Percentiles rank a stretch among this genome's conserved stretches.
Evolutionary conservation across 2,329 filamentous ascomycete genomes (phyloP).

Genomic region (Fusarium camptoceras): DNA sequence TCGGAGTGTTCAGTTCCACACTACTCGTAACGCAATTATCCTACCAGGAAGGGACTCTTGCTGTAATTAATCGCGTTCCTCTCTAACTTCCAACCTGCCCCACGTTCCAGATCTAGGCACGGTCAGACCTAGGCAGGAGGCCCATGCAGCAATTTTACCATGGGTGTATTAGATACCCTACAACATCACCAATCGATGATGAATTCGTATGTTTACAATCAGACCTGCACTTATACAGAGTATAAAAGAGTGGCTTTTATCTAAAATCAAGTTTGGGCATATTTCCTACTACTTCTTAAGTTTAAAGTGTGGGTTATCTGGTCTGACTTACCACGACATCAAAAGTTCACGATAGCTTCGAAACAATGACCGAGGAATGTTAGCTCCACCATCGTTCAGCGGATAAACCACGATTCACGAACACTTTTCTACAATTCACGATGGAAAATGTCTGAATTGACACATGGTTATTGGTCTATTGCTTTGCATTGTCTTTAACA

Average conservation of each 20-base stretch:
- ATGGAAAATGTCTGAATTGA: not conserved
- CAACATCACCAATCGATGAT: not conserved
- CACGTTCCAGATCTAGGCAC: conserved; percentile 15
- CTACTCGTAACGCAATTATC: not conserved
- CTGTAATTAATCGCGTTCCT: conserved; percentile 8
- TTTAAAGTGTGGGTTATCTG: accelerated
- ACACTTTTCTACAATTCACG: not conserved
- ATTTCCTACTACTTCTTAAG: not conserved
- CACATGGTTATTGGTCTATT: not conserved
- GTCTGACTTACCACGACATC: accelerated
- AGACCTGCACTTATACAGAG: not conserved
- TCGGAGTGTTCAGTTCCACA: not conserved
- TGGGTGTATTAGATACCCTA: conserved; percentile 13
- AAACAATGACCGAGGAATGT: accelerated
- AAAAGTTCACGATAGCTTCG: not conserved
- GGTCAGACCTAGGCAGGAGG: not conserved
- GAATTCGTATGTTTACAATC: not conserved
- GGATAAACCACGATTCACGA: not conserved
- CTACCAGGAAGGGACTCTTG: not conserved
- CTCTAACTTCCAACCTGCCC: not conserved
- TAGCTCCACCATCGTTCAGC: accelerated
- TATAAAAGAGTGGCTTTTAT: accelerated
- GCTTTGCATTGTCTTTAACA: not conserved
- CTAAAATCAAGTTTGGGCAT: not conserved
- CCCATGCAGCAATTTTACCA: not conserved